Base-by-base conservation (phyloP, 805 yeast species). In the Maudiozyma bulderi region DNA sequence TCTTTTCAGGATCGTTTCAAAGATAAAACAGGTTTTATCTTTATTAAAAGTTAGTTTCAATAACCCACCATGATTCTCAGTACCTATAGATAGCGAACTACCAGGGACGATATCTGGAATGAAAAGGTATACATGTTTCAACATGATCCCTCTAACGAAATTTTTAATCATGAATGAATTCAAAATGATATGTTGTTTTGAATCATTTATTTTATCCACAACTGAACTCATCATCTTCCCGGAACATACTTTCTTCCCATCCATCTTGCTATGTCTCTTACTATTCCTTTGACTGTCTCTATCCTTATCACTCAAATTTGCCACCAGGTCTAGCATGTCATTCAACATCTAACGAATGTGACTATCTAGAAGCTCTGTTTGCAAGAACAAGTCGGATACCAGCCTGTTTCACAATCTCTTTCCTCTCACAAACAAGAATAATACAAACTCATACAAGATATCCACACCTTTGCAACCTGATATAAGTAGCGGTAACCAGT, bases 1-100 rank as follows among this genome's bases (percentile, higher is more conserved):
- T 44, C 66, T 54, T 9, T 34, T 47, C 33, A 59, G 30, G 20
- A 60, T 31, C 5, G 45, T 53, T 40, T 56, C 58, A 32, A 55
- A 40, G 40, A 60, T 53, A 15, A 13, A 33, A 7, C 46, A 32
- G n/a, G 50, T 48, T 28, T 49, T 50, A 30, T 31, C 37, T 8
- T 46, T 38, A 45, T 40, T 34, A 28, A 47, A 43, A 4, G 31
- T 46, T 42, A 38, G 31, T 32, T 14, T 30, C 2, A 47, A 37
- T 10, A 1, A 4, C 26, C 26, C 26, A 20, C 26, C 26, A 20
- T 20, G 26, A 20, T 20, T 20, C 26, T 20, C 26, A 20, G 4
- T 20, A 20, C 26, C 26, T 20, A 20, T 20, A 20, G 26, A 20
- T 20, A 20, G 26, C 26, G 26, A 20, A 20, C 13, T 33, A 3